These are phyloP conservation scores for Eragrostis nindensis DNA, from an alignment of 176 grass and related monocot genomes.

Conservation along the genomic window DNA sequence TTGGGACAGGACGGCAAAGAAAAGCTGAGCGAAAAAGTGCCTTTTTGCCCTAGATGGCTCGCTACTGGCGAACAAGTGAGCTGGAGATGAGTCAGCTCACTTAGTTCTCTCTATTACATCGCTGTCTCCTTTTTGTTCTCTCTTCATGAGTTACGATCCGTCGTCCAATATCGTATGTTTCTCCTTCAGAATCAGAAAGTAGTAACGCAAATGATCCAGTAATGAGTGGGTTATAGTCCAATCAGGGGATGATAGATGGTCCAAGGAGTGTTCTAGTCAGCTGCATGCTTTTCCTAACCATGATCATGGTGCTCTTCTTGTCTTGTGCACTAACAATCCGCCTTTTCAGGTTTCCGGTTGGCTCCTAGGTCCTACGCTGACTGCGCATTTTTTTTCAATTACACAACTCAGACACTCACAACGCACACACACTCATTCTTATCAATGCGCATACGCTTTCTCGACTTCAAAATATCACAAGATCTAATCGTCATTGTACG, in stretches of 20 bases:
- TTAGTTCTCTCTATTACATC: slow-evolving; percentile 18
- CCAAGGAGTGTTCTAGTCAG: not conserved
- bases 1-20: not conserved
- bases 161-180: not conserved
- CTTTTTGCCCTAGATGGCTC: not conserved
- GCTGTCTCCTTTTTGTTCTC: slow-evolving; percentile 1
- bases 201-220: not conserved
- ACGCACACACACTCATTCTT: too few relatives aligned
- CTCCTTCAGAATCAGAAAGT: not conserved
- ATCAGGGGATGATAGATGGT: slow-evolving; percentile 1
- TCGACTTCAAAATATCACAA: too few relatives aligned
- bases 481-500: too few relatives aligned
- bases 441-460: too few relatives aligned
- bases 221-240: not conserved
- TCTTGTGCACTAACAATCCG: not conserved
- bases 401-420: too few relatives aligned
- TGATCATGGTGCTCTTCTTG: slow-evolving; percentile 16
- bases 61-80: not conserved
- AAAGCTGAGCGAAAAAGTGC: not conserved
- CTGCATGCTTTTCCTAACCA: slow-evolving; percentile 27
- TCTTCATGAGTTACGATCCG: not conserved
- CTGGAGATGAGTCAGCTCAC: slow-evolving; percentile 35
- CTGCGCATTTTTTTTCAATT: too few relatives aligned
- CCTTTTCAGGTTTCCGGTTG: not conserved
- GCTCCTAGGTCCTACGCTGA: not conserved